Evolutionary conservation across 305 asterid genomes (phyloP).

Genomic region (Galium porrigens): DNA sequence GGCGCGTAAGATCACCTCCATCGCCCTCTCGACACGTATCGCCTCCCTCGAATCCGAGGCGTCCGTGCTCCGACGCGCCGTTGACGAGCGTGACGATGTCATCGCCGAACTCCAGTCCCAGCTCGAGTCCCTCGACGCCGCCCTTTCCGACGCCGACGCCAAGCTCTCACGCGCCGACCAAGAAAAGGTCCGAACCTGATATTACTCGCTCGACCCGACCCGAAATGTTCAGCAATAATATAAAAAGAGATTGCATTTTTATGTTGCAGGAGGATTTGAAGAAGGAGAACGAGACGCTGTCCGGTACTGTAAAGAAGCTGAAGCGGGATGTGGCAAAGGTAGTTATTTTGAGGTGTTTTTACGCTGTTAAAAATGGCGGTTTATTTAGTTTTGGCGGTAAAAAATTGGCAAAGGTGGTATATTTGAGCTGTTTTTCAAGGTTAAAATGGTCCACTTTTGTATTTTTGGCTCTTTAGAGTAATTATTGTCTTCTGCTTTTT

Average conservation of each 20-base stretch:
- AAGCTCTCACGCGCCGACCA: constrained; percentile 43
- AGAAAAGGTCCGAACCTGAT: constrained; percentile 27
- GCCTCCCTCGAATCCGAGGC: constrained; percentile 63
- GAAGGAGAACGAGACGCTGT: constrained; percentile 53
- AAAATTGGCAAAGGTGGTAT: constrained; percentile 40
- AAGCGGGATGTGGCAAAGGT: constrained; percentile 46
- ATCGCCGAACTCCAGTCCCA: constrained; percentile 60
- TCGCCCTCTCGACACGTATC: constrained; percentile 82
- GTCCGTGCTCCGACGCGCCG: constrained; percentile 43
- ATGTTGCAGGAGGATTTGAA: constrained; percentile 41
- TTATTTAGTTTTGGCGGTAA: no score
- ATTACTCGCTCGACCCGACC: not conserved
- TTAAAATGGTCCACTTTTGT: constrained; percentile 3
- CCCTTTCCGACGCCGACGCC: constrained; percentile 36
- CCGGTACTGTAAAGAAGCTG: constrained; percentile 58
- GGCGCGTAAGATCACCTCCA: constrained; percentile 86
- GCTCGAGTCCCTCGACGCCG: constrained; percentile 54
- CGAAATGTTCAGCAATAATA: constrained; percentile 9
- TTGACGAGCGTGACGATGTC: constrained; percentile 48
- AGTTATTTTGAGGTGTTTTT: not conserved
- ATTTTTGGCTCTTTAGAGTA: not conserved
- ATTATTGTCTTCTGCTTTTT: not conserved
- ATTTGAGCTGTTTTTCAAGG: not conserved
- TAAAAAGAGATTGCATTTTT: not conserved
- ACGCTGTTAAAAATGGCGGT: no score